Base-by-base conservation (phyloP, 768 basidiomycete genomes). In the Chalciporus piperatus region DNA sequence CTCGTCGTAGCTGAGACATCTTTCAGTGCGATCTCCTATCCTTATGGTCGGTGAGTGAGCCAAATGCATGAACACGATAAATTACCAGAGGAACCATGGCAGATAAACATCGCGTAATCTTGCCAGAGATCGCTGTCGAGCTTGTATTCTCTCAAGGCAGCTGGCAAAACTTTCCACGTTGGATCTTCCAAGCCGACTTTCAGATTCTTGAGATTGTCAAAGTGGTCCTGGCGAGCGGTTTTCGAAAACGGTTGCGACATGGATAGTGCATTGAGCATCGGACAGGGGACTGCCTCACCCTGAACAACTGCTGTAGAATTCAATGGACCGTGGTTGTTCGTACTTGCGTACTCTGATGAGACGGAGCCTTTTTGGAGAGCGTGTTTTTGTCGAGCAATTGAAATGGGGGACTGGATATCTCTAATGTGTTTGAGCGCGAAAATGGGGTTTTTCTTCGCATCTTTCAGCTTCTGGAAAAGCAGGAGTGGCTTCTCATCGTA, bases 31-130 rank as follows among this genome's bases (percentile, higher is more conserved):
- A 60, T 83, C 84, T 51, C 82, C 85, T 88, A 54, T 19, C 43
- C 20, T 35, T 13, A 41, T 9, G 39, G 13, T 55, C 27, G 38
- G 51, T 23, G 23, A 45, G 20, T 3, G 42, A 22, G 25, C 8
- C 16, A 6, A 4, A 11, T 19, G 23, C 14, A 4, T 22, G 33
- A 17, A 9, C 17, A n/a, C n/a, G 7, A 8, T 1, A 27, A 65
- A 81, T 59, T 64, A 93, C 95, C 92, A 46, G 93, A 77, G 47
- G 87, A 85, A 12, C 95, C 96, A 69, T 96, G 98, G 62, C 96
- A 98, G 54, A 99, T 98, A 72, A 99, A 98, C 87, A 99, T 90
- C 30, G 97, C 97, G 73, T 98, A 99, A 62, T 93, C 90, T 74
- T 93, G 88, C 97, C 97, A 99, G 68, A 91, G 94, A 57, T 98